Percentiles rank a stretch among this genome's conserved stretches.
Evolutionary conservation across 1,284 basidiomycete species (phyloP).

Genomic region (Sanguinoderma infundibulare): DNA sequence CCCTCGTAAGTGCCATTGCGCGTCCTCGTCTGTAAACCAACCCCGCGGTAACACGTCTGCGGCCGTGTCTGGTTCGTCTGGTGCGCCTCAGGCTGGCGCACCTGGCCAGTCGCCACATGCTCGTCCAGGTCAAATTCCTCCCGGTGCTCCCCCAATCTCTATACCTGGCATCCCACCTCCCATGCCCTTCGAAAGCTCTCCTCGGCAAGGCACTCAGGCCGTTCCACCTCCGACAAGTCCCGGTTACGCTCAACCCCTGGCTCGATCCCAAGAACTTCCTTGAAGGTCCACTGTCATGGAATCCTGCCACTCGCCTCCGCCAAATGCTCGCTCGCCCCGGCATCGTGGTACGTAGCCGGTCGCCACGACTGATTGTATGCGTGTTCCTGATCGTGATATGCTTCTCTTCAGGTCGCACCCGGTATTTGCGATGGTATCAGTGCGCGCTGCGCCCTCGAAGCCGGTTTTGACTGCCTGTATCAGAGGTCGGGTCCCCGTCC

Average conservation of each 20-base stretch:
- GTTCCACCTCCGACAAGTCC: too few relatives aligned
- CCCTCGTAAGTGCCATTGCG: too few relatives aligned
- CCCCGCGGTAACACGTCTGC: too few relatives aligned
- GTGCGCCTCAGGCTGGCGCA: too few relatives aligned
- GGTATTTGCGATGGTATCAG: constrained; percentile 85
- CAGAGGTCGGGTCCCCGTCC: constrained; percentile 49
- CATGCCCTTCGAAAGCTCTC: too few relatives aligned
- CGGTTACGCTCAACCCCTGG: constrained; percentile 62
- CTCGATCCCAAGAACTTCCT: constrained; percentile 72
- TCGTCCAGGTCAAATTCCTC: too few relatives aligned
- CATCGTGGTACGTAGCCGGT: constrained; percentile 62
- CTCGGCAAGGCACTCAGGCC: too few relatives aligned
- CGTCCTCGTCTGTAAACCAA: too few relatives aligned
- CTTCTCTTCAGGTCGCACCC: constrained; percentile 69
- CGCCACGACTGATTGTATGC: not conserved
- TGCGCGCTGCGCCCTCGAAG: constrained; percentile 77
- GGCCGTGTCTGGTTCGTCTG: too few relatives aligned
- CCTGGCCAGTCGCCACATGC: too few relatives aligned
- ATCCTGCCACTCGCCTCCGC: constrained; percentile 72
- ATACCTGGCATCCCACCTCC: too few relatives aligned
- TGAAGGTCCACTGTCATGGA: constrained; percentile 67
- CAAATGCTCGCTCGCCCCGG: constrained; percentile 79
- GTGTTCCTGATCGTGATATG: not conserved
- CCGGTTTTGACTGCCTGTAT: constrained; percentile 77
- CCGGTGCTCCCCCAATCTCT: too few relatives aligned